Conservation (phyloP, 2,329 filamentous ascomycete species). For the Orbilia ellipsospora region DNA sequence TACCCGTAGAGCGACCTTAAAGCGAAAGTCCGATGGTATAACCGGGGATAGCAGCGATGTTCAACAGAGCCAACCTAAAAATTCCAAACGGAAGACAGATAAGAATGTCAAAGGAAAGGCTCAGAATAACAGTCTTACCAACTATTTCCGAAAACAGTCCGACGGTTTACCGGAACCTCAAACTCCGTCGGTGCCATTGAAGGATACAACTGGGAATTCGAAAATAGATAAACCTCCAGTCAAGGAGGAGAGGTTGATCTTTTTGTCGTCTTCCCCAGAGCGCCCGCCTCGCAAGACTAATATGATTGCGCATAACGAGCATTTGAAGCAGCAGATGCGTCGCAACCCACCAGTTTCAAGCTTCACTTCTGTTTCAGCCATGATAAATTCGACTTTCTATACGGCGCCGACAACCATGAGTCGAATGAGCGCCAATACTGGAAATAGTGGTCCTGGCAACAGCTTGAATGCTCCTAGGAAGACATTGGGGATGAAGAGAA, state of each 20-base stretch:
- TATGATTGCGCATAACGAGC: conserved; percentile 22
- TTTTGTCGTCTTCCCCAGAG: conserved; percentile 51
- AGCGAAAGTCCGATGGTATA: conserved; percentile 50
- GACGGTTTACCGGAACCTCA: conserved; percentile 19
- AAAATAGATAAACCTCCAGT: not conserved
- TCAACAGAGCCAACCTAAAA: conserved; percentile 34
- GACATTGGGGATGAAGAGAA: conserved; percentile 67
- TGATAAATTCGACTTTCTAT: conserved; percentile 15
- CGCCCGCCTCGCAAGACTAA: conserved; percentile 27
- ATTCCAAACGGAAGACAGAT: conserved; percentile 31
- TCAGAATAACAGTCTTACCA: conserved; percentile 55
- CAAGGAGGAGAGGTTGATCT: conserved; percentile 29
- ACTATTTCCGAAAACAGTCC: conserved; percentile 56
- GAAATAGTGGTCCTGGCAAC: conserved; percentile 26
- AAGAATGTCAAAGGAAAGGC: conserved; percentile 28
- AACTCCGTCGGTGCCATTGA: not conserved
- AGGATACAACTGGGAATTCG: not conserved
- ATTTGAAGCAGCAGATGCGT: conserved; percentile 19
- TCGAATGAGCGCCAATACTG: conserved; percentile 17
- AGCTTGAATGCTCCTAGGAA: conserved; percentile 58
- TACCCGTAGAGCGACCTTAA: conserved; percentile 23
- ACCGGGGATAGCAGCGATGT: conserved; percentile 27
- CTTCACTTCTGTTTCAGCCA: conserved; percentile 22
- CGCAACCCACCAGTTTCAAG: conserved; percentile 34
- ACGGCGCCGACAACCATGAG: conserved; percentile 43